Evolutionary conservation across 768 basidiomycete genomes (phyloP).

Genomic region (Asterophora parasitica): DNA sequence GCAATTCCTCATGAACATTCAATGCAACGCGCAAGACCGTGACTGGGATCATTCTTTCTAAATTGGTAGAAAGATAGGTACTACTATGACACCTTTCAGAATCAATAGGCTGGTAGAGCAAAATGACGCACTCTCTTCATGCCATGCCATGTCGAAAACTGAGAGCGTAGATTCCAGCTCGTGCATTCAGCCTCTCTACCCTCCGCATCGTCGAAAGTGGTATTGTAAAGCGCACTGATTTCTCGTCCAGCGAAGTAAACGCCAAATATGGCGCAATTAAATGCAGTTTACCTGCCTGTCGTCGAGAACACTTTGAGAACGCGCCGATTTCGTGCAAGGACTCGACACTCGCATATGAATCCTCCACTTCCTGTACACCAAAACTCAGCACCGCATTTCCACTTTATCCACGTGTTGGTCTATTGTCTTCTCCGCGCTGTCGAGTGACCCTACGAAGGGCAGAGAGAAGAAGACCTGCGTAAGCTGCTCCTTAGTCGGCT

Average conservation of each 20-base stretch:
- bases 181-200: constrained; percentile 90
- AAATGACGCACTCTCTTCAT: constrained; percentile 73
- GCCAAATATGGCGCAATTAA: constrained; percentile 86
- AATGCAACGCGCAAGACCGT: no score
- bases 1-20: no score
- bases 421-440: constrained; percentile 21
- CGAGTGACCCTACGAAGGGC: constrained; percentile 38
- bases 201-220: constrained; percentile 90
- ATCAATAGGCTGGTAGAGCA: not conserved
- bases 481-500: constrained; percentile 84
- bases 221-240: constrained; percentile 86
- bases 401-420: constrained; percentile 55
- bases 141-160: constrained; percentile 92
- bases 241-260: constrained; percentile 87
- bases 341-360: constrained; percentile 77
- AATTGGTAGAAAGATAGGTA: no score
- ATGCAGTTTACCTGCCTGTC: constrained; percentile 84
- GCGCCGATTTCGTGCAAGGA: not conserved
- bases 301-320: constrained; percentile 2
- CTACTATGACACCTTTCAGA: no score
- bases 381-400: constrained; percentile 89
- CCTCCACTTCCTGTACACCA: constrained; percentile 73
- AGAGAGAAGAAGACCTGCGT: constrained; percentile 85
- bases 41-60: no score
- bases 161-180: constrained; percentile 94